Evolutionary conservation across 1,139 yeast species (phyloP).

Genomic region (Geotrichum restrictum): DNA sequence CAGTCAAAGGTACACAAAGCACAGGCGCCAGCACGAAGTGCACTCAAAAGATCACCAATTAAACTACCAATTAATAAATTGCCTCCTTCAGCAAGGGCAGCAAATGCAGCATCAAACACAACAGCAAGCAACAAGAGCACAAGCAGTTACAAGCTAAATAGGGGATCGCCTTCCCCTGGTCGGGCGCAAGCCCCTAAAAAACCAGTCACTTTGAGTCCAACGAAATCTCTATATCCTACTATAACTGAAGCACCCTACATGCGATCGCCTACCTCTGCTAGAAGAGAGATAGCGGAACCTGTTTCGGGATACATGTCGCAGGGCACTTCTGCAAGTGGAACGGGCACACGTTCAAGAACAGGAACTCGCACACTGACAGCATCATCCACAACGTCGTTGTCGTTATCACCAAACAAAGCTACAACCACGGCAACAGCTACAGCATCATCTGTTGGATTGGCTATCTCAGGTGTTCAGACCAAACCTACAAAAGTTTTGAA

Average conservation of each 20-base stretch:
- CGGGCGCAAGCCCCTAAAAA: not conserved
- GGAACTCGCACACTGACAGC: not conserved
- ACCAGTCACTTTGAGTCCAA: not conserved
- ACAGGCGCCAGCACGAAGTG: not conserved
- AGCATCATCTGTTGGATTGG: not conserved
- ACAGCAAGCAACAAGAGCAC: not conserved
- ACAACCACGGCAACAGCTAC: not conserved
- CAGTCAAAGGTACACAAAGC: not conserved
- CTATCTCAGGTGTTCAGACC: not conserved
- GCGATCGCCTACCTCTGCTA: not conserved
- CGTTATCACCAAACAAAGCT: not conserved
- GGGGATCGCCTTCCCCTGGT: not conserved
- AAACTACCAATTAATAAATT: not conserved
- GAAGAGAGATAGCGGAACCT: not conserved
- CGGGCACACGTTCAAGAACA: slow-evolving; percentile 5
- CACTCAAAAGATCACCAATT: not conserved
- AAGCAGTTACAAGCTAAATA: not conserved
- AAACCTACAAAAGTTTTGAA: not conserved
- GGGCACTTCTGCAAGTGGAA: too few species aligned
- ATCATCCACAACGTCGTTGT: not conserved
- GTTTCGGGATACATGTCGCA: not conserved
- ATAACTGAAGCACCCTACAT: not conserved
- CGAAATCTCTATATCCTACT: slow-evolving; percentile 3
- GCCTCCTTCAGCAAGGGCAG: not conserved
- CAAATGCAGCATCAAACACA: not conserved